Evolutionary conservation across 2,329 filamentous ascomycete genomes (phyloP), one percentile per base, ranked within the genome.

Genomic region (Zymoseptoria passerinii): DNA sequence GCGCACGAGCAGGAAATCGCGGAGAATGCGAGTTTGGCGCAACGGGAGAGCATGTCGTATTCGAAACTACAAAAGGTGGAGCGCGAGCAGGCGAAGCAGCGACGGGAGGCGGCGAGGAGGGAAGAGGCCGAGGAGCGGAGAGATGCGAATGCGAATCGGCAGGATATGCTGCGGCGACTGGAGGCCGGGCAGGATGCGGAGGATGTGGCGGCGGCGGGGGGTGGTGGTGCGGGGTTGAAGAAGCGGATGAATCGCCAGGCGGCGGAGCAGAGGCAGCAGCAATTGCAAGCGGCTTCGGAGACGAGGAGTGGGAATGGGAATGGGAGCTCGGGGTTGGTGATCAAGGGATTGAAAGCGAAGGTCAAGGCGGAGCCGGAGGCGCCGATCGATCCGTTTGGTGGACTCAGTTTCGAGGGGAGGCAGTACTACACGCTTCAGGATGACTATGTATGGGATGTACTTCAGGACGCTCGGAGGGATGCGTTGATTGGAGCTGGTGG

Each of bases 331-430:
- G 70, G 66, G 35, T 77, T 82, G 52, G 70, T 86, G 2, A 92
- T 96, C 73, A 88, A 89, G 65, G 92, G 92, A 1, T 80, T 96
- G 58, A 90, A 89, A 74, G 86, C 79, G 18, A 78, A 79, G 54
- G 77, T 81, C 58, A 79, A 80, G 2, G 81, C 83, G 1, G 81
- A 82, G 40, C 82, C 82, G 5, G 85, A 90, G 67, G 85, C 85
- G 58, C 86, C 90, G 0, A 96, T 95, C 75, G 91, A 96, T 76
- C 88, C 92, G 0, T 96, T 94, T 70, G 90, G 85, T 48, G 94
- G 90, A 0, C 76, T 92, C 61, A 75, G 82, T 52, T 82, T 92
- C 54, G 79, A 79, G 8, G 70, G 70, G 23, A 83, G 84, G 20
- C 80, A 87, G 65, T 87, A 92, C 66, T 92, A 90, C 69, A 77